Percentiles rank a stretch among this genome's conserved stretches.
phyloP scores from a whole-genome alignment of 148 eudicot species.

The Chenopodium quinoa region DNA sequence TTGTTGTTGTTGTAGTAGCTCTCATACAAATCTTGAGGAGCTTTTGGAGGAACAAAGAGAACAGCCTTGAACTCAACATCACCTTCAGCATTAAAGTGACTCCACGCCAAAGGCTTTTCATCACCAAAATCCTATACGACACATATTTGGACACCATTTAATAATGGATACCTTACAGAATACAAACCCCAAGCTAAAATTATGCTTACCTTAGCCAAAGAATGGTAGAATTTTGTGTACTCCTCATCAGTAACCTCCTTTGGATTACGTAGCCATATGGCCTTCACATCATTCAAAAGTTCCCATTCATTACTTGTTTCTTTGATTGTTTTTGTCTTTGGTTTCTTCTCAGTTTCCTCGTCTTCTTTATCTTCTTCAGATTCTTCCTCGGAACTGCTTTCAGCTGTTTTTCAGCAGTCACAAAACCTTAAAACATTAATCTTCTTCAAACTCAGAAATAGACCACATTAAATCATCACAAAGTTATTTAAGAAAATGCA shows the following conservation, averaged over 20 bases:
- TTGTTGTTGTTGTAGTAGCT: slow-evolving; percentile 90
- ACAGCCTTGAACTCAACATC: slow-evolving; percentile 99
- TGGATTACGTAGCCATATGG: slow-evolving; percentile 92
- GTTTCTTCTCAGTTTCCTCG: slow-evolving; percentile 80
- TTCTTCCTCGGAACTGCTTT: slow-evolving; percentile 68
- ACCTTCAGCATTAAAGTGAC: slow-evolving; percentile 96
- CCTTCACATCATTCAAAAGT: slow-evolving; percentile 92
- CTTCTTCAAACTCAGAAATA: not conserved
- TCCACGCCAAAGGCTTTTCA: slow-evolving; percentile 93
- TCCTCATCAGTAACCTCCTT: slow-evolving; percentile 99
- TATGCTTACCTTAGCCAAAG: slow-evolving; percentile 74
- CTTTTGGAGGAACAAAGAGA: slow-evolving; percentile 90
- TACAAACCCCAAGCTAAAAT: not conserved
- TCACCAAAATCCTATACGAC: slow-evolving; percentile 71
- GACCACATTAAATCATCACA: not conserved
- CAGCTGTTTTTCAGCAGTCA: slow-evolving; percentile 49
- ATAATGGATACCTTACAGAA: not conserved
- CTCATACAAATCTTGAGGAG: slow-evolving; percentile 96
- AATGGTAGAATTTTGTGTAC: slow-evolving; percentile 84
- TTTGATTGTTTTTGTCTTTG: slow-evolving; percentile 80
- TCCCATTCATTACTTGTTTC: slow-evolving; percentile 94
- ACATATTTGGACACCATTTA: not conserved
- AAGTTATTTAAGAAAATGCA: slow-evolving; percentile 8
- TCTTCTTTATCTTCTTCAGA: slow-evolving; percentile 61
- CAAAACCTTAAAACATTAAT: slow-evolving; percentile 7